Base-by-base conservation (phyloP, 1,139 yeast species). In the Geotrichum carabidarum region DNA sequence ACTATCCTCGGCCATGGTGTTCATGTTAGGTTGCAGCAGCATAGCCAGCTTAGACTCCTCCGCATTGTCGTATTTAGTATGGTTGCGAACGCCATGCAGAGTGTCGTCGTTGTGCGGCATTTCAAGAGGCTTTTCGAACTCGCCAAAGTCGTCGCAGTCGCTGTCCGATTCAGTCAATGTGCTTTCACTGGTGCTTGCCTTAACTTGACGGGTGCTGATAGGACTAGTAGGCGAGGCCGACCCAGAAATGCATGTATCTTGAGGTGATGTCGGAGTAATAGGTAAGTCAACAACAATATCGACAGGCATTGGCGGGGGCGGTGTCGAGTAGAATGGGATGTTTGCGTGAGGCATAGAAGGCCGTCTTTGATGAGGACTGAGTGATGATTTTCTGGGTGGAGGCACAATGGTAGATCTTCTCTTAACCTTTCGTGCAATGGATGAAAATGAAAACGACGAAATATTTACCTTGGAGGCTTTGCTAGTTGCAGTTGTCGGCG, bases 341-440 rank as follows among this genome's bases (percentile, higher is more conserved):
- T 3, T 22, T 22, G 27, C 3, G 27, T 37, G 7, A 2, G 40
- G 40, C 40, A 37, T 37, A 17, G 40, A 37, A n/a, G 40, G 40
- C 14, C 15, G 40, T n/a, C 40, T n/a, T 14, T 37, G 17, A n/a
- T 37, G 40, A 4, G n/a, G 40, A 3, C n/a, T 12, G n/a, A 34
- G 36, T 12, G n/a, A 12, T 12, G n/a, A 12, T 34, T 22, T 22
- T 22, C 27, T 22, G 30, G 44, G 44, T 41, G 44, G 44, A 8
- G 22, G 27, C 12, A 41, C 14, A 17, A 18, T 27, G 6, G 44
- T 14, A 2, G 44, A 41, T 8, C 47, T 14, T 2, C 47, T 27
- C 30, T 44, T 44, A 2, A 44, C 47, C n/a, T 44, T 44, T 9
- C 47, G 47, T n/a, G 47, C 47, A 44, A 44, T 32, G 27, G 47